These are phyloP conservation scores for Clitocybe nebularis DNA, from an alignment of 1,284 basidiomycete species.

Conservation along the genomic window DNA sequence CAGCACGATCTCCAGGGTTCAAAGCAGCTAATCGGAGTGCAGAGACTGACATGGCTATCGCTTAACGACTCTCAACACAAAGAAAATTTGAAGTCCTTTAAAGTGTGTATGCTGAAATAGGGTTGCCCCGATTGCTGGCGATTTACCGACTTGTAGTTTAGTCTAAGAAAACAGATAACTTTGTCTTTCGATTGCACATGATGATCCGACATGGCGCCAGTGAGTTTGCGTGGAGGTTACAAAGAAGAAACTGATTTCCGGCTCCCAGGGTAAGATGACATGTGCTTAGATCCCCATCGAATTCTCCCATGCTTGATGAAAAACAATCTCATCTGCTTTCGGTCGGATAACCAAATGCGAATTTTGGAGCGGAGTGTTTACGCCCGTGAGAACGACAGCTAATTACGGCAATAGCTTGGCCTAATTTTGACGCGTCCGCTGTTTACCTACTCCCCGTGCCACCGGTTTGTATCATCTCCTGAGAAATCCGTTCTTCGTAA, in stretches of 20 bases:
- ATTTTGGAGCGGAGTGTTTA: background rate
- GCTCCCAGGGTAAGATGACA: background rate
- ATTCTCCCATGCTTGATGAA: slow-evolving; percentile 1
- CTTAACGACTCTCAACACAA: background rate
- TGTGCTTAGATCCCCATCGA: background rate
- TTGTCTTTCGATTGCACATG: background rate
- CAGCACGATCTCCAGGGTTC: slow-evolving; percentile 33
- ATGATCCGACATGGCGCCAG: slow-evolving; percentile 1
- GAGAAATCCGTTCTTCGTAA: too few species aligned
- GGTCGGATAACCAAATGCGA: background rate
- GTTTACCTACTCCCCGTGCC: too few species aligned
- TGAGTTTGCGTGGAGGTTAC: background rate
- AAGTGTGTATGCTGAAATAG: background rate
- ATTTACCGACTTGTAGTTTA: slow-evolving; percentile 1
- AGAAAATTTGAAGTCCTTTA: background rate
- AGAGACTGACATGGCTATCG: slow-evolving; percentile 20
- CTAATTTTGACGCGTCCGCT: too few species aligned
- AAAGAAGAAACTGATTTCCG: background rate
- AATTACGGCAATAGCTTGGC: too few species aligned
- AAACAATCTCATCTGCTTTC: background rate
- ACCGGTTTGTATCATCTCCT: too few species aligned
- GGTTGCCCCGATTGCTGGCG: background rate
- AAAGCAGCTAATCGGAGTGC: slow-evolving; percentile 25
- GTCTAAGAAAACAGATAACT: background rate
- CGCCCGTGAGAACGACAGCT: too few species aligned